These are phyloP conservation scores for Mucor racemosus DNA, from an alignment of 371 early-diverging fungal species.

Conservation along the genomic window DNA sequence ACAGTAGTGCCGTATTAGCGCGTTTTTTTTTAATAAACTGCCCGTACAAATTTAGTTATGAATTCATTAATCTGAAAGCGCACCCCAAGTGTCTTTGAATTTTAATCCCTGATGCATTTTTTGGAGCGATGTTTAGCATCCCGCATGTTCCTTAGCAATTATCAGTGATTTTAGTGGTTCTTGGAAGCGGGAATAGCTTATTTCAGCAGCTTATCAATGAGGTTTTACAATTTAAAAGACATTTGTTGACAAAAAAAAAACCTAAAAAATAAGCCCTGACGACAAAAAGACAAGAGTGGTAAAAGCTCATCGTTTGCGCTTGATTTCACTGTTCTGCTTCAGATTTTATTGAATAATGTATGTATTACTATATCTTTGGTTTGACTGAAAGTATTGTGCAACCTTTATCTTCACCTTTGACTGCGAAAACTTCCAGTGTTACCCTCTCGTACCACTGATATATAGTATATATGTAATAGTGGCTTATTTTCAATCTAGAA, in stretches of 20 bases:
- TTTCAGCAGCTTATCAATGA: neutral
- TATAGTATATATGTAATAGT: neutral
- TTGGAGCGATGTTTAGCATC: neutral
- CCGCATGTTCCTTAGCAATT: constrained; percentile 5
- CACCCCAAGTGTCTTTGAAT: no score
- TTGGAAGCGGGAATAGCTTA: neutral
- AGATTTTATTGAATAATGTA: no score
- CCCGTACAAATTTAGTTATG: no score
- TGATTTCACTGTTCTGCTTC: no score
- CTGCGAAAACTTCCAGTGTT: neutral
- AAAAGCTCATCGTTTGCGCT: no score
- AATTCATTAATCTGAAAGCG: no score
- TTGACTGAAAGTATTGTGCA: neutral
- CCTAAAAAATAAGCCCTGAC: neutral
- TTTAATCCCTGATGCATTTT: no score
- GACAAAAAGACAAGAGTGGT: no score
- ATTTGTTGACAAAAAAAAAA: neutral
- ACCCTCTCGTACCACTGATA: neutral
- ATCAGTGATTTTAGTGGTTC: neutral
- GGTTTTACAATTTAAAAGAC: neutral
- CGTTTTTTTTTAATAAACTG: no score
- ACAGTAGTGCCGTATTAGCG: no score
- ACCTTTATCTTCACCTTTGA: neutral
- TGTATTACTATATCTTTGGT: neutral
- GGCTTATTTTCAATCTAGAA: neutral